phyloP scores from a whole-genome alignment of 441 rosid species.

The Pelargonium australe region DNA sequence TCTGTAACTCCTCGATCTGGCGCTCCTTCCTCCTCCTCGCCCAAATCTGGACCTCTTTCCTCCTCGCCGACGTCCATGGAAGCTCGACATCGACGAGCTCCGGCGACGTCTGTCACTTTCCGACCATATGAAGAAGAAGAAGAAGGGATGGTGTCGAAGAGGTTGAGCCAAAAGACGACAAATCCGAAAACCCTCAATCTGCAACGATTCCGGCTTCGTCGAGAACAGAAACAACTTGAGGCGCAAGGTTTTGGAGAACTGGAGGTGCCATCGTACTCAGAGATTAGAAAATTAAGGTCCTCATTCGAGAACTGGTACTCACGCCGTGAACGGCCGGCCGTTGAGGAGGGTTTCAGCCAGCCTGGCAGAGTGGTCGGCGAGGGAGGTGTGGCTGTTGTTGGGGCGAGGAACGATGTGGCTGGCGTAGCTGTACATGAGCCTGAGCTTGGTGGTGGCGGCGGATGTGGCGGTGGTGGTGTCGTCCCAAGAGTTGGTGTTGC shows the following conservation, averaged over 20 bases:
- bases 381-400: slow-evolving; percentile 26
- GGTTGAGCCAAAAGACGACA: too few relatives aligned
- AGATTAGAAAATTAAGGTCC: too few relatives aligned
- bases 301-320: slow-evolving; percentile 30
- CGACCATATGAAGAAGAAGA: too few relatives aligned
- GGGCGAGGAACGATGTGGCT: slow-evolving; percentile 46
- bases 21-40: too few relatives aligned
- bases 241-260: slow-evolving; percentile 41
- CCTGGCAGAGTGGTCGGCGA: slow-evolving; percentile 38
- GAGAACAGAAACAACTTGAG: slow-evolving; percentile 71
- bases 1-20: too few relatives aligned
- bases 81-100: too few relatives aligned
- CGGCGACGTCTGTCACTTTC: too few relatives aligned
- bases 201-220: too few relatives aligned
- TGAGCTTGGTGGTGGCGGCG: slow-evolving; percentile 29
- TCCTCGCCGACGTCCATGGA: too few relatives aligned
- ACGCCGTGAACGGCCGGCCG: slow-evolving; percentile 32
- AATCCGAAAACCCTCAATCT: too few relatives aligned
- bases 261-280: neutral
- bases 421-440: slow-evolving; percentile 73
- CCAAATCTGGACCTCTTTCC: too few relatives aligned
- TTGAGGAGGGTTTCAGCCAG: slow-evolving; percentile 36
- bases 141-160: too few relatives aligned
- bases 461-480: slow-evolving; percentile 8
- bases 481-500: neutral